These are phyloP conservation scores for Posidonia oceanica DNA, from an alignment of 116 monocot species.

Conservation along the genomic window DNA sequence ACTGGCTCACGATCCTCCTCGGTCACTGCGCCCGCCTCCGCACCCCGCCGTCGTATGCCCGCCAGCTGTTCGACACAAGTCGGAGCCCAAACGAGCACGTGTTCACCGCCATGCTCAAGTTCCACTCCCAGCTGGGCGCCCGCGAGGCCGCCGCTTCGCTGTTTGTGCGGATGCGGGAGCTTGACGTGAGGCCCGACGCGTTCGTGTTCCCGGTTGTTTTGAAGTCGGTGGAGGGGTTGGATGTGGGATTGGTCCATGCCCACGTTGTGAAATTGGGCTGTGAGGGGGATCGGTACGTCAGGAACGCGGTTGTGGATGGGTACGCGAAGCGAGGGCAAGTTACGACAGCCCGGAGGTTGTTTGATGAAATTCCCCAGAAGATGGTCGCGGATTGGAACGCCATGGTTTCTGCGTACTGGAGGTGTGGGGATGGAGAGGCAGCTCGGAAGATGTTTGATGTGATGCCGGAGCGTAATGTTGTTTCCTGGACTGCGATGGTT, in stretches of 20 bases:
- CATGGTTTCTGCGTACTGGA: slow-evolving; percentile 25
- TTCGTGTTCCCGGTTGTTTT: slow-evolving; percentile 19
- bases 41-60: slow-evolving; percentile 14
- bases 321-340: slow-evolving; percentile 15
- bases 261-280: slow-evolving; percentile 21
- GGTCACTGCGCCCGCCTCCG: slow-evolving; percentile 14
- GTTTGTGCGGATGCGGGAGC: slow-evolving; percentile 5
- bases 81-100: slow-evolving; percentile 9
- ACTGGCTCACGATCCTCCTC: slow-evolving; percentile 25
- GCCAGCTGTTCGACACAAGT: slow-evolving; percentile 13
- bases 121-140: slow-evolving; percentile 9
- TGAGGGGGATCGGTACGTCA: slow-evolving; percentile 14
- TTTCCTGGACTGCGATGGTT: slow-evolving; percentile 36
- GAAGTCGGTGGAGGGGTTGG: slow-evolving; percentile 3
- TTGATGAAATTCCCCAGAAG: slow-evolving; percentile 21
- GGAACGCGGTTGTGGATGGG: slow-evolving; percentile 26
- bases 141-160: slow-evolving; percentile 6
- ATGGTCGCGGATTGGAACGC: slow-evolving; percentile 25
- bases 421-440: slow-evolving; percentile 9
- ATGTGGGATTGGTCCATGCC: slow-evolving; percentile 8
- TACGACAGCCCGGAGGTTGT: slow-evolving; percentile 10
- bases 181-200: slow-evolving; percentile 15
- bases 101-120: slow-evolving; percentile 23
- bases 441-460: slow-evolving; percentile 12
- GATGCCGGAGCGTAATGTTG: slow-evolving; percentile 20